Base-by-base conservation (phyloP, 768 basidiomycete species). In the Grammothele lineata region DNA sequence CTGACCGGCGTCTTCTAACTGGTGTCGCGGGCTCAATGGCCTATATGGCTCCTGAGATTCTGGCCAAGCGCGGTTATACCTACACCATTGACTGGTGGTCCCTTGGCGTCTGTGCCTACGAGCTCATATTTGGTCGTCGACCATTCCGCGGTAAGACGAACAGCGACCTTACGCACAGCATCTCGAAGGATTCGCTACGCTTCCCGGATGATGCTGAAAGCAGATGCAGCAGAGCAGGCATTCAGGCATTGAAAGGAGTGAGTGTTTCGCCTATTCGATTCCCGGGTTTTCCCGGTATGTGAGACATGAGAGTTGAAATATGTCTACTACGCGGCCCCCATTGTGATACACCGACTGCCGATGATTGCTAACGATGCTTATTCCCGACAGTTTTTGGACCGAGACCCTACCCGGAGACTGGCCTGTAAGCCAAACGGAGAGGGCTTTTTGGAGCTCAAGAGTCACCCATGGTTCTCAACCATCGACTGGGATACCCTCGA, bases 1-100 rank as follows among this genome's bases (percentile, higher is more conserved):
- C 85, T 4, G 92, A 96, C 47, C 78, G 89, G 46, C 79, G 86
- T 48, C 69, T 92, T 26, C 66, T 87, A 21, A 93, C 88, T 11
- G 92, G 93, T 19, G 88, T 99, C 0, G 95, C 95, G 19, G 95
- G 95, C 8, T 95, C 92, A 42, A 95, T 98, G 94, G 95, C 95
- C 3, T 99, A 99, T 65, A 99, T 99, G 95, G 94, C 87, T 34
- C 86, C 85, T 2, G 84, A 87, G 81, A 95, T 99, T 37, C 72
- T 99, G 34, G 74, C 82, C 37, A 96, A 96, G 66, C 83, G 89
- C 51, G 95, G 95, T 14, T 99, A 99, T 67, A 92, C 91, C 3
- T 92, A 84, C 59, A 83, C 85, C 26, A 91, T 96, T 56, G 93
- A 97, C 65, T 96, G 92, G 89, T 97, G 93, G 93, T 94, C 92